Percentiles rank a stretch among this genome's conserved stretches.
Evolutionary conservation across 2,329 filamentous ascomycete genomes (phyloP).

Genomic region (Arthrobotrys musiformis): DNA sequence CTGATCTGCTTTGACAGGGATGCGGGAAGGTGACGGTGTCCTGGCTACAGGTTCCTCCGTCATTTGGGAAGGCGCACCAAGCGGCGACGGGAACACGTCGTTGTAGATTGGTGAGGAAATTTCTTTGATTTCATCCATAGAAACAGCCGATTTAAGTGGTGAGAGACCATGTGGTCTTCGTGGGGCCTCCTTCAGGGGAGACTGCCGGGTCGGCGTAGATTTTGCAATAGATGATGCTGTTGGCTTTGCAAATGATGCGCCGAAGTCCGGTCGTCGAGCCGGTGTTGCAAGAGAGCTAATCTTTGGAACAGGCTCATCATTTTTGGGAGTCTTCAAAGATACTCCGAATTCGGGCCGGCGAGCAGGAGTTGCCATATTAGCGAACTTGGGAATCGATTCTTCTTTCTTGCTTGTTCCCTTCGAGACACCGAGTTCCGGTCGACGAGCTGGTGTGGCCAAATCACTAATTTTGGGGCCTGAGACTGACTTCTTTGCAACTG

Average conservation of each 20-base stretch:
- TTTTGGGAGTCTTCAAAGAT: constrained; percentile 12
- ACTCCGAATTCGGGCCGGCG: constrained; percentile 13
- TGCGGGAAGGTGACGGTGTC: neutral
- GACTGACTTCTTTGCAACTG: neutral
- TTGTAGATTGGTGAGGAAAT: constrained; percentile 6
- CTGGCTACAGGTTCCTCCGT: neutral
- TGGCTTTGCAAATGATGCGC: constrained; percentile 34
- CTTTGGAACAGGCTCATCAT: neutral
- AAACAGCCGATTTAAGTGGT: constrained; percentile 28
- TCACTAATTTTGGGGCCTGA: constrained; percentile 11
- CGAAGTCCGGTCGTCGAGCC: constrained; percentile 8
- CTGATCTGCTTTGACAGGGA: neutral
- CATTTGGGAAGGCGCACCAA: neutral
- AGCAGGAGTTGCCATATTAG: constrained; percentile 29
- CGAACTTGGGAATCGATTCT: neutral
- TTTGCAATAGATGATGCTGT: constrained; percentile 36
- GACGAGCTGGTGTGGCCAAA: constrained; percentile 41
- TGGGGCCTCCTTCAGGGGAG: constrained; percentile 47
- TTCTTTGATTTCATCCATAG: constrained; percentile 38
- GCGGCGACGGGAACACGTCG: neutral
- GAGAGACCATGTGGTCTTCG: constrained; percentile 25
- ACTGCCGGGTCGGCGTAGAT: constrained; percentile 18
- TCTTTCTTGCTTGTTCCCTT: neutral
- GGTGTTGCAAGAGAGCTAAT: constrained; percentile 13
- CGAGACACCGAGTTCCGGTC: constrained; percentile 8